phyloP scores from a whole-genome alignment of 805 yeast genomes.

The Scheffersomyces stipitis region DNA sequence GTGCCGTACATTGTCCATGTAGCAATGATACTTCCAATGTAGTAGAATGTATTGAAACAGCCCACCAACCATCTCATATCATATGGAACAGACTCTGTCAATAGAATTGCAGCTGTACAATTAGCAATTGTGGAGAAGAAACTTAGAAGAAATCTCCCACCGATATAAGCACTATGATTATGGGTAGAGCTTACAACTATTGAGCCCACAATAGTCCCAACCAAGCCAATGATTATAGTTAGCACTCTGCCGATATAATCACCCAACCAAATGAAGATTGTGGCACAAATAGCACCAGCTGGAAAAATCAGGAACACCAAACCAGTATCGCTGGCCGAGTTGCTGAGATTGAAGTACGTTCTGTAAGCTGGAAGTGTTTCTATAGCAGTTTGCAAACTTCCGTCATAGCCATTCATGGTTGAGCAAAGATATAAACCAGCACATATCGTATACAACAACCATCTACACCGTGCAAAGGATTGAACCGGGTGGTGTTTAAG shows the following conservation, averaged over 20 bases:
- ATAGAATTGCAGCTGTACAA: background rate
- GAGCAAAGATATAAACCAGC: background rate
- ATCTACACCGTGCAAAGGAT: background rate
- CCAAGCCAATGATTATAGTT: background rate
- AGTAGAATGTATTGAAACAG: background rate
- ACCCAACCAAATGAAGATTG: slow-evolving; percentile 1
- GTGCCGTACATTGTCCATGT: slow-evolving; percentile 3
- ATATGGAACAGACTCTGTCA: slow-evolving; percentile 1
- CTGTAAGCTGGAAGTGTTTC: background rate
- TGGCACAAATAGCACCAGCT: slow-evolving; percentile 2
- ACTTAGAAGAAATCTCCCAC: background rate
- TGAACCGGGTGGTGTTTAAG: background rate
- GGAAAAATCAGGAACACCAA: slow-evolving; percentile 2
- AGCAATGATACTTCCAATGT: slow-evolving; percentile 2
- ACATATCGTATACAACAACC: background rate
- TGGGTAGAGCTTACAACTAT: background rate
- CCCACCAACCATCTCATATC: background rate
- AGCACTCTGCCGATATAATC: background rate
- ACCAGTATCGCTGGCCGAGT: background rate
- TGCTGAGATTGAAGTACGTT: background rate
- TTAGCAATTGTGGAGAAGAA: background rate
- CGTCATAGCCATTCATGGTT: background rate
- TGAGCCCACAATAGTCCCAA: background rate
- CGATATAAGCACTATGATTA: slow-evolving; percentile 1
- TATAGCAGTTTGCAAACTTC: background rate